Evolutionary conservation across 345 rosid genomes (phyloP).

Genomic region (Anacardium occidentale): DNA sequence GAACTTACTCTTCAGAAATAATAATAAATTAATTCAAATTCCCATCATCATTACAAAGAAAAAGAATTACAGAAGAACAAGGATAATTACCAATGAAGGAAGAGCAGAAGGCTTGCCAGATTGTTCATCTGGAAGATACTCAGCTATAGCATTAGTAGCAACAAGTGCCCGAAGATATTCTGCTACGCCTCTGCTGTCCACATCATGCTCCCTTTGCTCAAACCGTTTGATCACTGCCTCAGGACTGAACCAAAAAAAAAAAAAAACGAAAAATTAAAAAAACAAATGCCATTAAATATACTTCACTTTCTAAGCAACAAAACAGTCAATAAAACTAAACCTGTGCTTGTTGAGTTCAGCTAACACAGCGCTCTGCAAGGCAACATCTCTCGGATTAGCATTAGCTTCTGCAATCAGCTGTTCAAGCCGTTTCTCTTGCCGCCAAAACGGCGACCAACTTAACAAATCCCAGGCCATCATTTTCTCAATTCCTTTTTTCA

Average conservation of each 20-base stretch:
- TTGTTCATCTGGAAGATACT: slow-evolving; percentile 90
- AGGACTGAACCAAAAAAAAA: slow-evolving; percentile 46
- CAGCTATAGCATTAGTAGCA: slow-evolving; percentile 71
- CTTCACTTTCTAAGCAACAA: not conserved
- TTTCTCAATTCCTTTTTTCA: slow-evolving; percentile 47
- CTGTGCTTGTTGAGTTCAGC: slow-evolving; percentile 88
- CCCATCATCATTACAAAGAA: not conserved
- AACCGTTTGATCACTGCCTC: slow-evolving; percentile 88
- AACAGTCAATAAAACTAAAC: slow-evolving; percentile 26
- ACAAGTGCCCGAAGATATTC: slow-evolving; percentile 93
- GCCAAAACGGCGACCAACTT: slow-evolving; percentile 75
- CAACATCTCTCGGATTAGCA: slow-evolving; percentile 72
- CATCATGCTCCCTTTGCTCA: slow-evolving; percentile 77
- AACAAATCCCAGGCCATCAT: slow-evolving; percentile 60
- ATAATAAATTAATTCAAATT: too few species aligned
- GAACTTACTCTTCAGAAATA: too few species aligned
- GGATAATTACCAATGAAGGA: slow-evolving; percentile 66
- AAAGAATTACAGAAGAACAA: not conserved
- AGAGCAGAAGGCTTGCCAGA: slow-evolving; percentile 79
- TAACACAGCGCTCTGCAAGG: slow-evolving; percentile 63
- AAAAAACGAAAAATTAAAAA: not conserved
- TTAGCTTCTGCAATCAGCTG: slow-evolving; percentile 79
- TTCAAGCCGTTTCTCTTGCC: slow-evolving; percentile 65
- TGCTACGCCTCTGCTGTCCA: slow-evolving; percentile 82
- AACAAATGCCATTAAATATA: not conserved